These are phyloP conservation scores for Biscogniauxia sp. DNA, from an alignment of 2,329 filamentous ascomycete species.

Conservation along the genomic window DNA sequence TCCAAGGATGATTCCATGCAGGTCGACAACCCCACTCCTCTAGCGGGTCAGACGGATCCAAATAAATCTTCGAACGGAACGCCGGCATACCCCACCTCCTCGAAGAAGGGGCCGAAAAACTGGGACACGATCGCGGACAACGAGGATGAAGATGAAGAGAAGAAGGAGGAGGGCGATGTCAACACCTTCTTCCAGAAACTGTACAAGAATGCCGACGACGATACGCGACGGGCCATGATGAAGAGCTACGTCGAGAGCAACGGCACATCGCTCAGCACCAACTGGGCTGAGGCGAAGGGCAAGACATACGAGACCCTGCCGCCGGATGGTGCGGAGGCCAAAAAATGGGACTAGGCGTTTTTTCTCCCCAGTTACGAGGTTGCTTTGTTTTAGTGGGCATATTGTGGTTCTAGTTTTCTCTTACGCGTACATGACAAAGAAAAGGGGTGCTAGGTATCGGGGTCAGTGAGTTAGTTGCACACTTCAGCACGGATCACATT, in stretches of 20 bases:
- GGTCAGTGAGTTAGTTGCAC: too few species aligned
- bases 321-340: constrained; percentile 74
- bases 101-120: constrained; percentile 77
- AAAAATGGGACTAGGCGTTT: constrained; percentile 56
- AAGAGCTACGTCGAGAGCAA: constrained; percentile 96
- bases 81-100: constrained; percentile 82
- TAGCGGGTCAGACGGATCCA: constrained; percentile 2
- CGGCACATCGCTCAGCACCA: constrained; percentile 87
- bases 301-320: constrained; percentile 70
- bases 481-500: background rate
- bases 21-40: constrained; percentile 10
- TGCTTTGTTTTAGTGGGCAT: background rate
- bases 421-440: constrained; percentile 5
- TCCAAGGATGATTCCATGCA: constrained; percentile 4
- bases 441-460: background rate
- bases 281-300: constrained; percentile 79
- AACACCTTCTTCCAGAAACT: constrained; percentile 89
- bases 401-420: background rate
- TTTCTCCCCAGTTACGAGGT: background rate
- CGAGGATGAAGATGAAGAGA: constrained; percentile 52
- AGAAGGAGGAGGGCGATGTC: constrained; percentile 60
- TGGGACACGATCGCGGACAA: constrained; percentile 79
- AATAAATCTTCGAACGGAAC: constrained; percentile 14
- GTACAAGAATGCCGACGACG: constrained; percentile 72
- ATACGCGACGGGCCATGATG: constrained; percentile 91